Evolutionary conservation across 148 eudicot genomes (phyloP), one percentile per base, ranked within the genome.

Genomic region (Euryodendron excelsum): DNA sequence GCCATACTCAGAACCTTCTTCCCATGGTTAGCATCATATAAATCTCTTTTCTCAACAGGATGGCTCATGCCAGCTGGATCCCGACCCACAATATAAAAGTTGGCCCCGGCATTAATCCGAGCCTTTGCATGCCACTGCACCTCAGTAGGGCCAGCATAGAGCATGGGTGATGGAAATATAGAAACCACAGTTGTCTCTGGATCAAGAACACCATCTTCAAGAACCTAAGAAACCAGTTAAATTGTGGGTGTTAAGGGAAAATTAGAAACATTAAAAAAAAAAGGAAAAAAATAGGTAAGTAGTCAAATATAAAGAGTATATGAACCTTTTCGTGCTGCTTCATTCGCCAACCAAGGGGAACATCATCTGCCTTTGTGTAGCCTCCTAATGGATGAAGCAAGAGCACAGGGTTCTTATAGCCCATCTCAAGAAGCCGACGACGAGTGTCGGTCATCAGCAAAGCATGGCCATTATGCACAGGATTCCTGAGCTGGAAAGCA

Each of bases 91-190:
- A 94, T 94, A 73, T 94, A 94, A 82, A 94, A 94, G 80, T 94
- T 92, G 56, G 98, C 98, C 30, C 98, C 98, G 2, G 97, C 97
- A 84, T 94, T 94, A 11, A 94, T 94, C 53, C 98, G 93, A 66
- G 98, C 97, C 86, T 94, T 94, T 66, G 98, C 98, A 70, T 94
- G 98, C 97, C 98, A 94, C 80, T 94, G 97, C 48, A 94, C 98
- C 86, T 94, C 98, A 59, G 98, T 94, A 34, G 98, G 97, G 44
- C 98, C 98, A 41, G 98, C 98, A 84, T 92, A 94, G 86, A 91
- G 98, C 98, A 94, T 94, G 2, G 98, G 97, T 61, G 98, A 94
- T 37, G 98, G 98, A 80, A 94, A 94, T 84, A 94, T 94, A 67
- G 97, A 92, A 14, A 94, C 97, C 55, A 94, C 97, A 52, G 98